phyloP scores from a whole-genome alignment of 148 eudicot species.

The Selenicereus undatus region DNA sequence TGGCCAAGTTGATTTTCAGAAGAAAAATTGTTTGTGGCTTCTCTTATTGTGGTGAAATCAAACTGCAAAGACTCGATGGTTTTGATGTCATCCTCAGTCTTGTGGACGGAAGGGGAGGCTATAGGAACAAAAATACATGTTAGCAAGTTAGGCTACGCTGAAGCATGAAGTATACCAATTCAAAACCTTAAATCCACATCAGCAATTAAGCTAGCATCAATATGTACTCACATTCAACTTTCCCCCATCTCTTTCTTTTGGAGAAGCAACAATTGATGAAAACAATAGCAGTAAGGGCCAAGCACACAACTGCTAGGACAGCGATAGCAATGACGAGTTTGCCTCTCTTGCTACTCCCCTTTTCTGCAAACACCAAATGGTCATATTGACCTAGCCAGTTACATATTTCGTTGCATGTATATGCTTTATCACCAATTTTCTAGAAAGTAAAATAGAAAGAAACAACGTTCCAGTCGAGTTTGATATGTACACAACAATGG shows the following conservation, averaged over 20 bases:
- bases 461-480: too few species aligned
- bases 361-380: not conserved
- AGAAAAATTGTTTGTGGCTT: constrained; percentile 27
- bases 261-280: not conserved
- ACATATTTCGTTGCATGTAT: not conserved
- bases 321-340: not conserved
- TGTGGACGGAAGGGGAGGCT: not conserved
- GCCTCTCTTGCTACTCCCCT: not conserved
- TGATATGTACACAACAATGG: too few species aligned
- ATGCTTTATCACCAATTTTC: too few species aligned
- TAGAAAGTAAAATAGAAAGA: too few species aligned
- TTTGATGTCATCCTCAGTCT: not conserved
- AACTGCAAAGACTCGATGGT: constrained; percentile 24
- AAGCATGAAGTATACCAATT: not conserved
- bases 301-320: not conserved
- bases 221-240: not conserved
- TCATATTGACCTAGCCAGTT: not conserved
- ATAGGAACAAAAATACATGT: not conserved
- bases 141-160: not conserved
- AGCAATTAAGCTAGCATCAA: not conserved
- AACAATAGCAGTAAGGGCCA: not conserved
- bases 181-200: not conserved
- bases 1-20: constrained; percentile 11
- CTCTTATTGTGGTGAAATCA: constrained; percentile 12
- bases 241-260: not conserved